Evolutionary conservation across 1,284 basidiomycete species (phyloP).

Genomic region (Tremellales sp.): DNA sequence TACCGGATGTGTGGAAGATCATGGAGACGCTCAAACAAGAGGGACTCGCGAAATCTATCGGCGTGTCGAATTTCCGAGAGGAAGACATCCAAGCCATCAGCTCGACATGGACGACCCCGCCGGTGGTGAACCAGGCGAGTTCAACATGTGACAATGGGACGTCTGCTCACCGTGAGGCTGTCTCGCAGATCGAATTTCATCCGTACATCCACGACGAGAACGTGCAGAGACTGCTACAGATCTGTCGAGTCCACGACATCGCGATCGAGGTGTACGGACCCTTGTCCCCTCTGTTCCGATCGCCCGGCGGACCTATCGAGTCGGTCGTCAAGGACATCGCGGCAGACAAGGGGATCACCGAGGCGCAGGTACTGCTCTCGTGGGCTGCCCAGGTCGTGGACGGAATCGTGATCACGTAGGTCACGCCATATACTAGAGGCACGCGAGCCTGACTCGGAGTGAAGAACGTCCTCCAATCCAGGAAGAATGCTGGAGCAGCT

Average conservation of each 20-base stretch:
- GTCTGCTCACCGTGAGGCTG: background rate
- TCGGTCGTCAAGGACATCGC: conserved; percentile 55
- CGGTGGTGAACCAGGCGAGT: conserved; percentile 70
- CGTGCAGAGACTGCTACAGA: conserved; percentile 55
- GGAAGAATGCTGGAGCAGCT: conserved; percentile 66
- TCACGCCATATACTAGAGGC: conserved; percentile 1
- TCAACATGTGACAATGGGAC: background rate
- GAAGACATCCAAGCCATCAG: conserved; percentile 63
- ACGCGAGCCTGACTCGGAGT: background rate
- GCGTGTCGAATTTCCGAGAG: conserved; percentile 76
- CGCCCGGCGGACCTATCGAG: conserved; percentile 60
- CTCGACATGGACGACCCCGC: conserved; percentile 55
- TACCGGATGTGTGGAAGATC: conserved; percentile 57
- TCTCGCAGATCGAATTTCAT: conserved; percentile 67
- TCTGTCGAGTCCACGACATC: conserved; percentile 62
- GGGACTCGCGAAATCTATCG: conserved; percentile 70
- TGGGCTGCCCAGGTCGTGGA: conserved; percentile 41
- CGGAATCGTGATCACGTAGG: conserved; percentile 61
- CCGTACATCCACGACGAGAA: conserved; percentile 63
- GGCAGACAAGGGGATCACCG: conserved; percentile 28
- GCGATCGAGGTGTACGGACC: conserved; percentile 62
- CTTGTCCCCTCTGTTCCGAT: conserved; percentile 44
- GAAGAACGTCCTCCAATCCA: conserved; percentile 60
- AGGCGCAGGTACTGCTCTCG: conserved; percentile 41
- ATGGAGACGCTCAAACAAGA: conserved; percentile 66